Evolutionary conservation across 1,139 yeast genomes (phyloP).

Genomic region (Geotrichum phurueaensis): DNA sequence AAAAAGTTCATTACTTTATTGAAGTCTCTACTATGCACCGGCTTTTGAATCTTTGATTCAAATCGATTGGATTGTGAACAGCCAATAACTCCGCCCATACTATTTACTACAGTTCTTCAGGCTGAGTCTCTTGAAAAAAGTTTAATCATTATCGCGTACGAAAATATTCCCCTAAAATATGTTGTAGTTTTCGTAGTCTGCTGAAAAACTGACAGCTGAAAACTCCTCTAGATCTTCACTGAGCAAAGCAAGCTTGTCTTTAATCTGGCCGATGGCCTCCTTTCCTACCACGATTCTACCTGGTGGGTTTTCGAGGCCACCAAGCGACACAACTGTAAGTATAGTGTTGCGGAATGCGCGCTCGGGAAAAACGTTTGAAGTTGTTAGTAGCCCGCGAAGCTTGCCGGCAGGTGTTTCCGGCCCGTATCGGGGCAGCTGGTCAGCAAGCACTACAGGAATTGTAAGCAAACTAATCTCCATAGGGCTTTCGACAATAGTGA

Average conservation of each 20-base stretch:
- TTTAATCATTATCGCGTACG: neutral
- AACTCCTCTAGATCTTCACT: conserved; percentile 34
- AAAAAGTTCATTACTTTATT: too few species aligned
- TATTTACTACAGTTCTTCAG: too few species aligned
- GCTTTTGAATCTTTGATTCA: too few species aligned
- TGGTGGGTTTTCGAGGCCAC: conserved; percentile 35
- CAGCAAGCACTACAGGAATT: conserved; percentile 24
- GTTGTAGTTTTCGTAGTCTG: conserved; percentile 19
- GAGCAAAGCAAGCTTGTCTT: conserved; percentile 29
- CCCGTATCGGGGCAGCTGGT: conserved; percentile 21
- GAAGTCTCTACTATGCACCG: too few species aligned
- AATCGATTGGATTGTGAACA: too few species aligned
- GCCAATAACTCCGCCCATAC: too few species aligned
- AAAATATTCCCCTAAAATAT: neutral
- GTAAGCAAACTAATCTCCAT: conserved; percentile 30
- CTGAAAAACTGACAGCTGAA: conserved; percentile 22
- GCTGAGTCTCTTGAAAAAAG: too few species aligned
- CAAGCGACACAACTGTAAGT: conserved; percentile 29
- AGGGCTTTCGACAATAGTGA: conserved; percentile 32
- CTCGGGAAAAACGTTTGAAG: conserved; percentile 26
- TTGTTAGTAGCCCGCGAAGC: conserved; percentile 22
- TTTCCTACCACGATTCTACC: conserved; percentile 31
- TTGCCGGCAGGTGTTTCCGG: conserved; percentile 21
- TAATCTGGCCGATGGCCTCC: conserved; percentile 30
- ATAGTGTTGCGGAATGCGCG: conserved; percentile 26